A percentile compares a stretch with the other conserved stretches of the same genome.
Evolutionary conservation across 23 red algal genomes (phyloP).

Genomic region (Gracilaria gracilis): DNA sequence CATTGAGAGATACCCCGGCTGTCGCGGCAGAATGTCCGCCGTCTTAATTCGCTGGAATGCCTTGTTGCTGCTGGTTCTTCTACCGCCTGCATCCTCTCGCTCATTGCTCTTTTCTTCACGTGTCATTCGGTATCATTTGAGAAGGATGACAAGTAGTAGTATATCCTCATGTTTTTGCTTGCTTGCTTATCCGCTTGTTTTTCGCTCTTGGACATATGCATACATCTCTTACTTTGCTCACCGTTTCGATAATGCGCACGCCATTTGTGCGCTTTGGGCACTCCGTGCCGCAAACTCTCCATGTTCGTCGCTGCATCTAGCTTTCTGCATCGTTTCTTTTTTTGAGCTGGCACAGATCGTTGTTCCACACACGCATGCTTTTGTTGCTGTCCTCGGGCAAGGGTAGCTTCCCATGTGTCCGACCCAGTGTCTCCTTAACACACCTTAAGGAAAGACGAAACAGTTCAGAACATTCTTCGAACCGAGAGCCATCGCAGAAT

Average conservation of each 20-base stretch:
- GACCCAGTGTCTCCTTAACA: too few relatives aligned
- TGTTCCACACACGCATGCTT: too few relatives aligned
- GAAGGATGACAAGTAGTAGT: conserved; percentile 29
- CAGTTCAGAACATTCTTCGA: too few relatives aligned
- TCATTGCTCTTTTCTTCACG: conserved; percentile 55
- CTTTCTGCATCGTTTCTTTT: not conserved
- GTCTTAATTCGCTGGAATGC: conserved; percentile 69
- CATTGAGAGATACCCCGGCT: conserved; percentile 45
- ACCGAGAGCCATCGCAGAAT: too few relatives aligned
- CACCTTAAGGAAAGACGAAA: too few relatives aligned
- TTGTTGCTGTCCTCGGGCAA: too few relatives aligned
- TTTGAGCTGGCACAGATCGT: not conserved
- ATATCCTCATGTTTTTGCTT: not conserved
- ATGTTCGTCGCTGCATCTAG: not conserved
- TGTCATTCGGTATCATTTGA: conserved; percentile 64
- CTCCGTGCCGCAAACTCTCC: not conserved
- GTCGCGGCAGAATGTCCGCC: conserved; percentile 37
- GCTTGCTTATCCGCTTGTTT: conserved; percentile 17
- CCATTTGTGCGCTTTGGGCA: not conserved
- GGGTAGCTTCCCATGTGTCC: too few relatives aligned
- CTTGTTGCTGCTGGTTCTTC: conserved; percentile 56
- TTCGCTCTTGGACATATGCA: not conserved
- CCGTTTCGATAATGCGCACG: not conserved
- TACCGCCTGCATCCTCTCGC: conserved; percentile 48
- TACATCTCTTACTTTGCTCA: not conserved